Evolutionary conservation across 495 filamentous ascomycete genomes (phyloP).

Genomic region (Baudoinia panamericana): DNA sequence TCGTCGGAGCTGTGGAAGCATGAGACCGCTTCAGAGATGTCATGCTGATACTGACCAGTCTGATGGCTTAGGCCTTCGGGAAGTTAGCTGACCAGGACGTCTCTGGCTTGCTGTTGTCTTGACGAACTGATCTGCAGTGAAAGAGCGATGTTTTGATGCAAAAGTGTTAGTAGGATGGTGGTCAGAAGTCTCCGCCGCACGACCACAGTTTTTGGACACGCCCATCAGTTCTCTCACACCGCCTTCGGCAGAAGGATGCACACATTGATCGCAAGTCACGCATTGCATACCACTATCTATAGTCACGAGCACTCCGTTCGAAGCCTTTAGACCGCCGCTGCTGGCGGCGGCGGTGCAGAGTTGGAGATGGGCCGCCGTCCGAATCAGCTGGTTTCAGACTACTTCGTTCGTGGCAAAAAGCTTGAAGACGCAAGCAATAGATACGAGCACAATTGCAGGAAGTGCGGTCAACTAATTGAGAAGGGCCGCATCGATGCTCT

Average conservation of each 20-base stretch:
- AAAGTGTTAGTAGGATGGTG: too few species aligned
- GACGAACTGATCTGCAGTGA: too few species aligned
- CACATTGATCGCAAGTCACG: background rate
- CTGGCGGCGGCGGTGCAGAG: too few species aligned
- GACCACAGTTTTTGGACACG: too few species aligned
- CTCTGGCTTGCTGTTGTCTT: too few species aligned
- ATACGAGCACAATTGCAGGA: conserved; percentile 76
- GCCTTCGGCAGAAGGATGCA: background rate
- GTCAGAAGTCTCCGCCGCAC: too few species aligned
- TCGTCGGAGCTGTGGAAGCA: conserved; percentile 51
- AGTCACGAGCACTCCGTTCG: too few species aligned
- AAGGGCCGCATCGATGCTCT: conserved; percentile 74
- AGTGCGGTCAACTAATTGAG: conserved; percentile 66
- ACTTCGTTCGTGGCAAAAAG: conserved; percentile 71
- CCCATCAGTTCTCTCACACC: background rate
- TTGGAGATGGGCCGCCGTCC: conserved; percentile 76
- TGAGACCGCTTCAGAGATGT: conserved; percentile 73
- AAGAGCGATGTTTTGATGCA: background rate
- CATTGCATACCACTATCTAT: too few species aligned
- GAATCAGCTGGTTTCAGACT: conserved; percentile 68
- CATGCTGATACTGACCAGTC: conserved; percentile 36
- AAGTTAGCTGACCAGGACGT: too few species aligned
- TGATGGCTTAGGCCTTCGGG: too few species aligned
- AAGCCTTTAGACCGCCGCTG: too few species aligned
- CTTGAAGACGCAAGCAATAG: conserved; percentile 74